A percentile compares a stretch with the other conserved stretches of the same genome.
Evolutionary conservation across 1,139 yeast species (phyloP).

Genomic region (Candida freyschussii): DNA sequence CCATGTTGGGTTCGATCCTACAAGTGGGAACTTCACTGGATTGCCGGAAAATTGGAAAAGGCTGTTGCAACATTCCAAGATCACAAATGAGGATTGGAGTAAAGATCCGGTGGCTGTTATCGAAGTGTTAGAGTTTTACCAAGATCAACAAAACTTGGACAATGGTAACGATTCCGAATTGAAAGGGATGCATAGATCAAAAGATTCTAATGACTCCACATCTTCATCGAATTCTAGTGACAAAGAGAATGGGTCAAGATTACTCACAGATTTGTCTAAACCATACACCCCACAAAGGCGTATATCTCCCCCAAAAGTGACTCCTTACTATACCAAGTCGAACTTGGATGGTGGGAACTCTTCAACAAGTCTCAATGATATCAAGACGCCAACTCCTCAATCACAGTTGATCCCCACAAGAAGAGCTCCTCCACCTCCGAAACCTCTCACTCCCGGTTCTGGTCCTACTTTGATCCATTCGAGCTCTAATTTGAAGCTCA

Average conservation of each 20-base stretch:
- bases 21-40: constrained; percentile 71
- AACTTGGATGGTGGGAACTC: constrained; percentile 5
- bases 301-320: constrained; percentile 24
- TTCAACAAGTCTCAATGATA: constrained; percentile 7
- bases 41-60: constrained; percentile 79
- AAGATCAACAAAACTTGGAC: constrained; percentile 38
- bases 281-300: constrained; percentile 25
- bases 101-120: constrained; percentile 82
- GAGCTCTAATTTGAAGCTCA: constrained; percentile 18
- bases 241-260: constrained; percentile 16
- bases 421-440: constrained; percentile 45
- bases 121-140: constrained; percentile 87
- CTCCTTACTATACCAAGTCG: constrained; percentile 21
- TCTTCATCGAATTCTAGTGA: constrained; percentile 17
- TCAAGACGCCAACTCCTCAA: constrained; percentile 6
- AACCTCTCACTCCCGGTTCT: constrained; percentile 6
- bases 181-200: constrained; percentile 17
- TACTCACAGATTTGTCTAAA: constrained; percentile 24
- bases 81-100: constrained; percentile 79
- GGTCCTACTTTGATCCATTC: constrained; percentile 17
- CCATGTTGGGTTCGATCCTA: constrained; percentile 59
- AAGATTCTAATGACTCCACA: constrained; percentile 21
- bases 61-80: constrained; percentile 68
- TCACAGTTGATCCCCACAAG: constrained; percentile 36
- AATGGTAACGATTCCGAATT: constrained; percentile 38